A percentile compares a stretch with the other conserved stretches of the same genome.
These are phyloP conservation scores for Vaccinium macrocarpon DNA, from an alignment of 148 eudicot genomes.

Conservation along the genomic window DNA sequence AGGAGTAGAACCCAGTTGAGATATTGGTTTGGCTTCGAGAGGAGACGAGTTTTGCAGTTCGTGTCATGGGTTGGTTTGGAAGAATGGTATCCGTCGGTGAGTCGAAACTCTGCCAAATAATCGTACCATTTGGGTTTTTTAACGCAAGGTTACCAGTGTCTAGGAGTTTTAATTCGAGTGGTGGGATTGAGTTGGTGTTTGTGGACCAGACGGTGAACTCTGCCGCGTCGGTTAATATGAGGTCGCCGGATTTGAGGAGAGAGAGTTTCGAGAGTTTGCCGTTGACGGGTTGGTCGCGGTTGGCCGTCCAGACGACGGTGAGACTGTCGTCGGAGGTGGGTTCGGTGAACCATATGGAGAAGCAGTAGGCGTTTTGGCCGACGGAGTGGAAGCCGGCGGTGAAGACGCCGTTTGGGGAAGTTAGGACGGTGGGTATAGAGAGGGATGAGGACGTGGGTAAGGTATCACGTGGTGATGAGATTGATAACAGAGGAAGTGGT, in stretches of 20 bases:
- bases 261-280: slow-evolving; percentile 31
- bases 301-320: slow-evolving; percentile 48
- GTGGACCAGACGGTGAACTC: slow-evolving; percentile 23
- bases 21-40: slow-evolving; percentile 27
- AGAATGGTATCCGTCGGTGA: slow-evolving; percentile 46
- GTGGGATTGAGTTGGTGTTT: background rate
- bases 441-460: background rate
- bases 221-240: slow-evolving; percentile 29
- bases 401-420: slow-evolving; percentile 28
- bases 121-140: background rate
- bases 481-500: background rate
- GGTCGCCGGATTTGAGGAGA: slow-evolving; percentile 29
- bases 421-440: slow-evolving; percentile 24
- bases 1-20: slow-evolving; percentile 45
- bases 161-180: slow-evolving; percentile 18
- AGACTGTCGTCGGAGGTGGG: background rate
- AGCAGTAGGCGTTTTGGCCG: slow-evolving; percentile 35
- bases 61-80: slow-evolving; percentile 34
- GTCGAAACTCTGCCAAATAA: slow-evolving; percentile 50
- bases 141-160: slow-evolving; percentile 31
- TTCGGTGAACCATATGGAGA: slow-evolving; percentile 32
- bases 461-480: background rate
- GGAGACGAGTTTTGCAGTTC: slow-evolving; percentile 26
- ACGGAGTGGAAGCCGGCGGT: background rate
- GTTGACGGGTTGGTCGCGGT: slow-evolving; percentile 46